phyloP scores from a whole-genome alignment of 2,329 filamentous ascomycete genomes.

The Sporothrix sp. region DNA sequence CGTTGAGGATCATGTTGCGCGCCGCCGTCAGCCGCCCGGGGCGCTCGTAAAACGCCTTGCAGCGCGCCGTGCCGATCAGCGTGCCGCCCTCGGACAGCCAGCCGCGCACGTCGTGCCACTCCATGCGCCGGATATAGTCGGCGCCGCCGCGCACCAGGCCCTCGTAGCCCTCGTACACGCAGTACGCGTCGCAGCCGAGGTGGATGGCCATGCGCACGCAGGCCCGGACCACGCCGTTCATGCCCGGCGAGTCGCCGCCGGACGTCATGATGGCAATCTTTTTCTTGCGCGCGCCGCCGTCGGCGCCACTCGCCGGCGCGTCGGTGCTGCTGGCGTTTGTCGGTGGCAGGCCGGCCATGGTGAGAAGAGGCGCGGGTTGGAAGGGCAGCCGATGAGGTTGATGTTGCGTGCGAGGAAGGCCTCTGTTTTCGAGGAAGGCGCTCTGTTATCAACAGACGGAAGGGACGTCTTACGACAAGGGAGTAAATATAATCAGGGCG shows the following conservation, averaged over 20 bases:
- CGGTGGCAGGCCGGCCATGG: neutral
- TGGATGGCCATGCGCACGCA: constrained; percentile 88
- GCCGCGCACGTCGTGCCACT: constrained; percentile 89
- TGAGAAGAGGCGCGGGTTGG: too few species aligned
- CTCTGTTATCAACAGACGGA: too few species aligned
- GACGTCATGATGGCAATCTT: constrained; percentile 89
- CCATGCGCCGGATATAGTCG: constrained; percentile 78
- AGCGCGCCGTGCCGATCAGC: constrained; percentile 88
- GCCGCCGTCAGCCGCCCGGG: constrained; percentile 74
- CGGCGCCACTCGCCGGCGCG: neutral
- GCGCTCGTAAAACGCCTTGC: constrained; percentile 85
- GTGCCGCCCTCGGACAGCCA: constrained; percentile 92
- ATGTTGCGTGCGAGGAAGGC: too few species aligned
- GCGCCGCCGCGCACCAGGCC: constrained; percentile 82
- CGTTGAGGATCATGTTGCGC: constrained; percentile 86
- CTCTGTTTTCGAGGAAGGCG: too few species aligned
- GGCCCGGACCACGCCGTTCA: constrained; percentile 85
- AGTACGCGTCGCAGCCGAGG: constrained; percentile 68
- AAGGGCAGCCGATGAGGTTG: too few species aligned
- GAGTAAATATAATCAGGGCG: neutral
- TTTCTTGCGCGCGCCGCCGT: constrained; percentile 35
- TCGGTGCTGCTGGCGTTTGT: too few species aligned
- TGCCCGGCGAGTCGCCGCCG: constrained; percentile 86
- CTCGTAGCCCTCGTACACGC: constrained; percentile 90
- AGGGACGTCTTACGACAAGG: neutral